phyloP scores from a whole-genome alignment of 108 stramenopile genomes.

The Licmophora abbreviata region DNA sequence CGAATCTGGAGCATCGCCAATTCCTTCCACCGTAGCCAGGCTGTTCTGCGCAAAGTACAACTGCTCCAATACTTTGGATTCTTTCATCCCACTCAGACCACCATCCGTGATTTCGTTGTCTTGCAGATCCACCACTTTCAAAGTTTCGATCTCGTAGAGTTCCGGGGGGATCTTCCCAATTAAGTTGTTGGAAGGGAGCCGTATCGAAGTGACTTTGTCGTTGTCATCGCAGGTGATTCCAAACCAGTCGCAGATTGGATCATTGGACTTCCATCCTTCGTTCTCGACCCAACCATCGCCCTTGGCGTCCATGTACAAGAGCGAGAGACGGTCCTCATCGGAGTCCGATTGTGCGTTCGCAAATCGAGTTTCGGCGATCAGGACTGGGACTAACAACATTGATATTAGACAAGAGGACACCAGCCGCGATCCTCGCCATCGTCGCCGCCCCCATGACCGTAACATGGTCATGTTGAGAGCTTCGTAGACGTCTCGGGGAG shows the following conservation, averaged over 20 bases:
- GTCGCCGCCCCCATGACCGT: too few species aligned
- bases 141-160: conserved; percentile 17
- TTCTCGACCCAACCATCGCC: background rate
- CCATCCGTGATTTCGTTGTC: conserved; percentile 49
- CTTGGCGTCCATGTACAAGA: too few species aligned
- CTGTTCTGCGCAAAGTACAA: conserved; percentile 44
- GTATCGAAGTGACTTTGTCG: conserved; percentile 32
- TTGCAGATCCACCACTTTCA: conserved; percentile 24
- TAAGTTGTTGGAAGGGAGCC: conserved; percentile 49
- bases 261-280: background rate
- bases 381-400: too few species aligned
- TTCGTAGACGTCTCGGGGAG: too few species aligned
- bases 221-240: conserved; percentile 6
- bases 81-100: conserved; percentile 43
- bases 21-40: conserved; percentile 19
- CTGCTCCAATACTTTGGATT: conserved; percentile 44
- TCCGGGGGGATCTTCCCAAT: conserved; percentile 29
- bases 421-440: too few species aligned
- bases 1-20: conserved; percentile 17
- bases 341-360: too few species aligned
- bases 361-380: too few species aligned
- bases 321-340: too few species aligned
- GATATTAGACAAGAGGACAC: too few species aligned
- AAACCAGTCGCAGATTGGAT: conserved; percentile 8
- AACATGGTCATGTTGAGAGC: too few species aligned